These are phyloP conservation scores for Anthostomella pinea DNA, from an alignment of 2,329 filamentous ascomycete species.

Conservation along the genomic window DNA sequence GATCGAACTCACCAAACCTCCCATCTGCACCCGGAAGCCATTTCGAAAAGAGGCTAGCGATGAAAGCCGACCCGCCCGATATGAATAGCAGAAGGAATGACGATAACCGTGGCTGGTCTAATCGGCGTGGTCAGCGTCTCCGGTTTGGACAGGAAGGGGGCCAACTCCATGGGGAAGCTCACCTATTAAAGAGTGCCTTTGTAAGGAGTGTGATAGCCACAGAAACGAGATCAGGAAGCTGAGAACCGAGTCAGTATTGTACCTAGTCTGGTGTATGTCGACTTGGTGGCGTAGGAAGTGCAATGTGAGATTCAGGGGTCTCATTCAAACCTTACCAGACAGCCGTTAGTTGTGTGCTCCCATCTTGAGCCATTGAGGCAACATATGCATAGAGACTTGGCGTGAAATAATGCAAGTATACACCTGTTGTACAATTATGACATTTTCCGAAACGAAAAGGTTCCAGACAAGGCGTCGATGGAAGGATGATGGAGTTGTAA, in stretches of 20 bases:
- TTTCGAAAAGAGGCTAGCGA: conserved; percentile 40
- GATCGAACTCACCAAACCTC: conserved; percentile 42
- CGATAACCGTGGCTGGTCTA: conserved; percentile 50
- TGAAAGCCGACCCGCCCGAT: conserved; percentile 41
- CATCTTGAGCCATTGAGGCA: conserved; percentile 31
- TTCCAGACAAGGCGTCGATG: too few species aligned
- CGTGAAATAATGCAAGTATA: too few species aligned
- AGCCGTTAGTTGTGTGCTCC: conserved; percentile 33
- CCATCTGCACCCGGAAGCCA: conserved; percentile 48
- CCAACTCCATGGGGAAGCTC: conserved; percentile 5
- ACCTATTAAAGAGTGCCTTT: conserved; percentile 50
- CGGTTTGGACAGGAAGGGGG: not conserved
- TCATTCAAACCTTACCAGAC: conserved; percentile 32
- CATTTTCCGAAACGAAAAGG: too few species aligned
- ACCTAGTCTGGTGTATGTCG: not conserved
- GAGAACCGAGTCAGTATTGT: conserved; percentile 5
- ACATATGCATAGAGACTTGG: too few species aligned
- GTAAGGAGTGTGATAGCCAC: conserved; percentile 45
- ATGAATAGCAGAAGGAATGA: conserved; percentile 46
- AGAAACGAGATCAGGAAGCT: conserved; percentile 48
- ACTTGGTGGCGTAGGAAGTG: conserved; percentile 7
- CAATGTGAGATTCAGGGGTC: not conserved
- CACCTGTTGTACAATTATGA: too few species aligned
- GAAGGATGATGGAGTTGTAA: too few species aligned
- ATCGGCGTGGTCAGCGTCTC: conserved; percentile 11